Evolutionary conservation across 352 stramenopile genomes (phyloP), one percentile per base, ranked within the genome.

Genomic region (Pythium sp.): DNA sequence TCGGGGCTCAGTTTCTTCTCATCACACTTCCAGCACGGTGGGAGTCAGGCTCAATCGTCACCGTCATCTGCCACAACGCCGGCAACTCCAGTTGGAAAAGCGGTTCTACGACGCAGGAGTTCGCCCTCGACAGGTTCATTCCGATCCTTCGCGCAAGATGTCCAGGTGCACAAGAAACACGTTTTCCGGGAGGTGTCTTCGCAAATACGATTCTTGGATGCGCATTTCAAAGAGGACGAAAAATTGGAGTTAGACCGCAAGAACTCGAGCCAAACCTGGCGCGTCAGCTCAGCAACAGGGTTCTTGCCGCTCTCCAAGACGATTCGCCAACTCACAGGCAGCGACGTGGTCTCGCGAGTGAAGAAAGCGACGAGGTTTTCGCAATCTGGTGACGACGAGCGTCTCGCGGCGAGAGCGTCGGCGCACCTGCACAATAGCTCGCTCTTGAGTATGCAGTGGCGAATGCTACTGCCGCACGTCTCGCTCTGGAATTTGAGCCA

Each of bases 111-210:
- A 24, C 24, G 9, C 18, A 26, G 22, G 20, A 51, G 57, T 3
- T 30, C 20, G 9, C 9, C 11, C 34, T 51, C 3, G 24, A 14
- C 57, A 46, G 57, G 9, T 12, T 24, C 57, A 32, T 14, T 15
- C 24, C 30, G 18, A 51, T 12, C 32, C 8, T 20, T 22, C 18
- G 18, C 6, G 26, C 14, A 22, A 43, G 28, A 14, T 11, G 11
- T 32, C 34, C 18, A 54, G 26, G 12, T n/a, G n/a, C 58, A 24
- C 58, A 30, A 30, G 18, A 69, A 67, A 15, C 65, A 28, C 24
- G 28, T 41, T 18, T 66, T 76, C 54, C 62, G 63, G 3, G 71
- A 73, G 6, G 34, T 76, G 7, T 56, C 67, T n/a, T 76, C 67
- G 15, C 71, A 76, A 53, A 60, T 77, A 12, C 72, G 68, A 2